phyloP scores from a whole-genome alignment of 495 filamentous ascomycete species.

The Trichoderma reesei region DNA sequence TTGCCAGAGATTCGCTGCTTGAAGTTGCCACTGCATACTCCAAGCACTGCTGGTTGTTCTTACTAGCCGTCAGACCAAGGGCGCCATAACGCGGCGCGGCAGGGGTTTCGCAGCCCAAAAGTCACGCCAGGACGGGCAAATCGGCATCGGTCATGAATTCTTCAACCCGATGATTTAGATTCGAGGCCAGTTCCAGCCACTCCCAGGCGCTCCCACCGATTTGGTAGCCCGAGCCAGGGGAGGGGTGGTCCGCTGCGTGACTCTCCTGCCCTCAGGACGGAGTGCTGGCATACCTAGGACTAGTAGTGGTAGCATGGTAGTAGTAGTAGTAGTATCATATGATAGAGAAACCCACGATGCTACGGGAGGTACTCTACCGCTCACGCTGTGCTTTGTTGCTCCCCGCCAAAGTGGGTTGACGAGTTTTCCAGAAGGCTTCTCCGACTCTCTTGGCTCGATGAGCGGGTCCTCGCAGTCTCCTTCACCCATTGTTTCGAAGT shows the following conservation, averaged over 20 bases:
- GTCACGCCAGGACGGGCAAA: not conserved
- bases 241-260: not conserved
- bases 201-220: conserved; percentile 6
- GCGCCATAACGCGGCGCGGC: not conserved
- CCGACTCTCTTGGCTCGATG: not conserved
- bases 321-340: no score
- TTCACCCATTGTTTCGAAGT: not conserved
- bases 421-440: conserved; percentile 5
- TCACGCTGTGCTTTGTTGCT: no score
- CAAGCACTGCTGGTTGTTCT: no score
- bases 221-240: conserved; percentile 4
- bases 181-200: not conserved
- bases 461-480: conserved; percentile 1
- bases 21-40: no score
- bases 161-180: not conserved
- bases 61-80: not conserved
- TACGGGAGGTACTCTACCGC: no score
- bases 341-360: not conserved
- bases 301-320: no score
- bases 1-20: no score
- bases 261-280: no score
- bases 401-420: not conserved
- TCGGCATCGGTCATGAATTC: not conserved
- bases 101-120: not conserved
- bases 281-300: no score